Evolutionary conservation across 2,329 filamentous ascomycete species (phyloP), one percentile per base, ranked within the genome.

Genomic region (Cryoendolithus antarcticus): DNA sequence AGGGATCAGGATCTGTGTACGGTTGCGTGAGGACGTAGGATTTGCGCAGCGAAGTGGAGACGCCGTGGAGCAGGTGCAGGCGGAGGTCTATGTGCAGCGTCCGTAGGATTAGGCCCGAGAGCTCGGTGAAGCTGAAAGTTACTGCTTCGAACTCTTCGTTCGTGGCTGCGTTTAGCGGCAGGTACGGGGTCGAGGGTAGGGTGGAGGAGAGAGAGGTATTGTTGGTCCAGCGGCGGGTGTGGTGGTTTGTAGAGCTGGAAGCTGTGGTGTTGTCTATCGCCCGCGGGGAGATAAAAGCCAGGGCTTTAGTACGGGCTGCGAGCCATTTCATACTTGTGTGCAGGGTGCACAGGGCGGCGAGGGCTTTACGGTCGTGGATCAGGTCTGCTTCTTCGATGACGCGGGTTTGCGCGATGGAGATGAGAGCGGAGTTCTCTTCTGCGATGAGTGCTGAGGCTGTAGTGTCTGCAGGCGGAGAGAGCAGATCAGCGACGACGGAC

Each of bases 251-350:
- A 6, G 19, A 21, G 41, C 56, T 33, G 36, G 50, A 48, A 30
- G 47, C 58, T 37, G 59, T 69, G 32, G 77, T 72, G 24, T 76
- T 77, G 59, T 86, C 77, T 30, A 75, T 74, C 34, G 83, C 77
- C 44, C 81, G 77, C 37, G 73, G 70, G 12, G 84, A 89, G 52
- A 95, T 86, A 54, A 89, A 80, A 31, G 91, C 76, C 38, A 98
- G 70, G 41, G 83, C 71, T n/a, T 72, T 67, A 32, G 93, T 77
- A 62, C 89, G 91, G 50, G 80, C 80, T 12, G 83, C 79, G 29
- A 98, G 75, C 91, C 91, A 98, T 67, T 93, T 91, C 86, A 96
- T 93, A 65, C 88, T 95, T 36, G 88, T 95, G 60, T 94, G 93
- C 29, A 98, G 68, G 30, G 95, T 72, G 50, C 88, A 95, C 4